Percentiles rank a stretch among this genome's conserved stretches.
Evolutionary conservation across 352 stramenopile species (phyloP).

Genomic region (Phytophthora pisi): DNA sequence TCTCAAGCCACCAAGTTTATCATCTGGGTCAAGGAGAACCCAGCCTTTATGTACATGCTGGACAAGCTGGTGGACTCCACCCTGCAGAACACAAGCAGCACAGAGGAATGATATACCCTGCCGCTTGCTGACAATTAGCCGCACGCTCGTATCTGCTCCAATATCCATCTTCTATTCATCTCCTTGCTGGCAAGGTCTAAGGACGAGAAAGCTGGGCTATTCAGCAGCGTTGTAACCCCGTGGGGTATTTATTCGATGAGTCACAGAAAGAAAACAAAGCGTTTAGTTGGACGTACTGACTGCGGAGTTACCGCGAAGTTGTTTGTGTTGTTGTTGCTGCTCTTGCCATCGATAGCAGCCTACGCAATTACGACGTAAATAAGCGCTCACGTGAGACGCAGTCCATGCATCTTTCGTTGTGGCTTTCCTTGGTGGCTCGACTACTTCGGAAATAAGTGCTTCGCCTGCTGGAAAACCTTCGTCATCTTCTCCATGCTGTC

Average conservation of each 20-base stretch:
- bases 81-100: conserved; percentile 35
- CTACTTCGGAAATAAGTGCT: conserved; percentile 41
- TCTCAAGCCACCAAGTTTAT: conserved; percentile 86
- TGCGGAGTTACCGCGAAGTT: conserved; percentile 1
- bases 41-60: conserved; percentile 89
- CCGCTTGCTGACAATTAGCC: conserved; percentile 2
- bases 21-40: conserved; percentile 88
- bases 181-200: neutral
- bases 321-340: neutral
- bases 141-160: conserved; percentile 7
- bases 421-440: neutral
- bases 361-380: conserved; percentile 14
- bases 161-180: conserved; percentile 9
- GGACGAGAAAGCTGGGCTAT: neutral
- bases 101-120: conserved; percentile 22
- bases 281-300: conserved; percentile 7
- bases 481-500: conserved; percentile 72
- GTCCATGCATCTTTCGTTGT: conserved; percentile 1
- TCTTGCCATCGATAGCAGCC: neutral
- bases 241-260: conserved; percentile 36
- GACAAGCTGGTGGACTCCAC: conserved; percentile 82
- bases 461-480: conserved; percentile 51
- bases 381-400: neutral
- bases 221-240: conserved; percentile 10
- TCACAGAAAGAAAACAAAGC: conserved; percentile 2